These are phyloP conservation scores for Rhododendron ovatum DNA, from an alignment of 148 eudicot genomes.

Conservation along the genomic window DNA sequence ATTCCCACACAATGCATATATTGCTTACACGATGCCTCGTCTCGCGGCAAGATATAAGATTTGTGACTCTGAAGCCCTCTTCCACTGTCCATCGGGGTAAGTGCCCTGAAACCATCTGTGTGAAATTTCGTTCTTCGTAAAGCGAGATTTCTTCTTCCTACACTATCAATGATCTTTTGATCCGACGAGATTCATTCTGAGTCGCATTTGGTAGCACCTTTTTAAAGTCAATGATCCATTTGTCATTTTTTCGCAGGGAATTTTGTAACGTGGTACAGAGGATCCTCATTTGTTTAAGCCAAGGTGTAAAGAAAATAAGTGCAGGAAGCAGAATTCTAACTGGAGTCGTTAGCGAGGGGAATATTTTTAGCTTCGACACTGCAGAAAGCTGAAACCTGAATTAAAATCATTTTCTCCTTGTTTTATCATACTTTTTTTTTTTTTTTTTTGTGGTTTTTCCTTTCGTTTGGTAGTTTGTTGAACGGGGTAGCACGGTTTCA, in stretches of 20 bases:
- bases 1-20: no score
- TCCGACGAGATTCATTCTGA: background rate
- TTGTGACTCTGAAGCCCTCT: no score
- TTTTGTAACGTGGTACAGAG: slow-evolving; percentile 82
- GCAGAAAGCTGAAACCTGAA: slow-evolving; percentile 24
- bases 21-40: no score
- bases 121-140: background rate
- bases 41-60: no score
- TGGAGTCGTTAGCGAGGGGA: slow-evolving; percentile 49
- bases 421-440: background rate
- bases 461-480: background rate
- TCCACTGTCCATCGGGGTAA: slow-evolving; percentile 55
- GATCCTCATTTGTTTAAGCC: slow-evolving; percentile 75
- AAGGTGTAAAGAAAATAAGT: slow-evolving; percentile 79
- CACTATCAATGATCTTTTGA: background rate
- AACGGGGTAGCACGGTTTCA: no score
- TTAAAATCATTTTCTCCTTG: background rate
- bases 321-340: slow-evolving; percentile 41
- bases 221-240: background rate
- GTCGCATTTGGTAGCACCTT: background rate
- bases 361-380: slow-evolving; percentile 42
- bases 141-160: background rate
- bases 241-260: slow-evolving; percentile 42
- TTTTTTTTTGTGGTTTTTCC: background rate
- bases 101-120: slow-evolving; percentile 20